phyloP scores from a whole-genome alignment of 2,329 filamentous ascomycete genomes.

The Didymella exigua region DNA sequence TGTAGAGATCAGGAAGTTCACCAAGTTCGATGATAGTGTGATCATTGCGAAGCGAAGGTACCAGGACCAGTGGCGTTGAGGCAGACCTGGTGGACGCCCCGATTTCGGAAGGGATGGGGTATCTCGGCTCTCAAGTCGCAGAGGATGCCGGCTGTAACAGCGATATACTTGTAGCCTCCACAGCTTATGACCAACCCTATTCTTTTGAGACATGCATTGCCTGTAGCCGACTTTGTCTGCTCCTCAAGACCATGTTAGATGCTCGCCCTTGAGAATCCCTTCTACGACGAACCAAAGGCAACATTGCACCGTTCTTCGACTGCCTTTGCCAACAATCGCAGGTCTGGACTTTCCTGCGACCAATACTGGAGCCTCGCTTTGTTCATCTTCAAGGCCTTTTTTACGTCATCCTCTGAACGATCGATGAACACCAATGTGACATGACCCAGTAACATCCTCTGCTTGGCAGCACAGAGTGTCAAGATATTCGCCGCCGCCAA shows the following conservation, averaged over 20 bases:
- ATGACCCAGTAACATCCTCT: neutral
- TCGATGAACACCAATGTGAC: neutral
- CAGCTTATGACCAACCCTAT: too few relatives aligned
- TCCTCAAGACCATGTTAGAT: too few relatives aligned
- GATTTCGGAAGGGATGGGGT: neutral
- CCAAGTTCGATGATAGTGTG: slow-evolving; percentile 9
- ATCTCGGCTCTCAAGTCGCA: too few relatives aligned
- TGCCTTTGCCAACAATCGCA: neutral
- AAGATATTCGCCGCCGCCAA: neutral
- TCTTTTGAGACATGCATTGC: neutral
- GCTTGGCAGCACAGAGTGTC: neutral
- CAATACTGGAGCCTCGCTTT: neutral
- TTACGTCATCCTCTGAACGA: neutral
- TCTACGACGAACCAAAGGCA: neutral
- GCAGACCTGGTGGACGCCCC: neutral
- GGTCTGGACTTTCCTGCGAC: neutral
- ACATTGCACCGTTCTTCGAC: neutral
- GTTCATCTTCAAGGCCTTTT: neutral
- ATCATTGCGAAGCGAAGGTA: slow-evolving; percentile 9
- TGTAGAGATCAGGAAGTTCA: slow-evolving; percentile 11
- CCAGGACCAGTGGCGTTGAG: slow-evolving; percentile 13
- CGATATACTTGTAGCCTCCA: too few relatives aligned
- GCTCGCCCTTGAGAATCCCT: too few relatives aligned
- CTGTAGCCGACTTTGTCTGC: too few relatives aligned
- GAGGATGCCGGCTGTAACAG: too few relatives aligned